Percentiles rank a stretch among this genome's conserved stretches.
These are phyloP conservation scores for Blastobotrys proliferans DNA, from an alignment of 1,139 yeast genomes.

Conservation along the genomic window DNA sequence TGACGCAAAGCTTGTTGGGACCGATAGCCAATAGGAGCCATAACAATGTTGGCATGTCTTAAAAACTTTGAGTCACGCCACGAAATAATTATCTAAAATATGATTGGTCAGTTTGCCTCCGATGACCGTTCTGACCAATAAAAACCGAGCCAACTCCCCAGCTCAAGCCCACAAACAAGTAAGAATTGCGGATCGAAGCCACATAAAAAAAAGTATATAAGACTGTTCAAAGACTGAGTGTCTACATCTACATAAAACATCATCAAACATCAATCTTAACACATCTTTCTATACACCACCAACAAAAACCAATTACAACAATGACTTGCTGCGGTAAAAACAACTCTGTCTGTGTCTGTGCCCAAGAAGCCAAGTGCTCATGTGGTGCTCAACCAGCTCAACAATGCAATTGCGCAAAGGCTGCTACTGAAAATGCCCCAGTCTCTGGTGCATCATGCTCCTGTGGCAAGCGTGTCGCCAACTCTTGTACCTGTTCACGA, in stretches of 20 bases:
- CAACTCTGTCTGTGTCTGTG: slow-evolving; percentile 36
- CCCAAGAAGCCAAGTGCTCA: slow-evolving; percentile 42
- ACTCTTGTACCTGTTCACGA: slow-evolving; percentile 40
- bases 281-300: neutral
- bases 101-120: too few species aligned
- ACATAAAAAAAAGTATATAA: too few species aligned
- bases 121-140: too few species aligned
- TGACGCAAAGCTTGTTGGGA: too few species aligned
- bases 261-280: neutral
- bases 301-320: neutral
- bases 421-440: slow-evolving; percentile 35
- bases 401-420: slow-evolving; percentile 37
- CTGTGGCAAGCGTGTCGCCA: slow-evolving; percentile 40
- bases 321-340: slow-evolving; percentile 12
- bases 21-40: too few species aligned
- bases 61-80: too few species aligned
- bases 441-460: slow-evolving; percentile 34
- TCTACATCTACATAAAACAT: neutral
- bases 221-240: too few species aligned
- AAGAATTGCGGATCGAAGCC: too few species aligned
- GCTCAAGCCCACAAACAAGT: too few species aligned
- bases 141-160: too few species aligned
- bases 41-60: too few species aligned
- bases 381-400: slow-evolving; percentile 41
- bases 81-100: too few species aligned